Evolutionary conservation across 768 basidiomycete species (phyloP), one percentile per base, ranked within the genome.

Genomic region (Suillus spraguei): DNA sequence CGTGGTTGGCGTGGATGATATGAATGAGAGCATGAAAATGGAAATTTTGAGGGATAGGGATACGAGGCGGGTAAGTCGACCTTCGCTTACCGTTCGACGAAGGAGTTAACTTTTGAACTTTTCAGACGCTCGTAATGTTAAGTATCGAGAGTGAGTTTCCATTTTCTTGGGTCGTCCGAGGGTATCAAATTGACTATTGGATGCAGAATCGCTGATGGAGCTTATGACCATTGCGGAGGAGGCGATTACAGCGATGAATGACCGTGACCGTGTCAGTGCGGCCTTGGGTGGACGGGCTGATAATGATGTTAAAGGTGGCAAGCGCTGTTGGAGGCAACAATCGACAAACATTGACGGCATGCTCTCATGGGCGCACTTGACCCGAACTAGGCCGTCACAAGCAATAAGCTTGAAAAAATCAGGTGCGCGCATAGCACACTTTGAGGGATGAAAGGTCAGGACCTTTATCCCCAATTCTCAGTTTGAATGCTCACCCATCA

Each of bases 31-130:
- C 33, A 60, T 76, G 46, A 81, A 79, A 70, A 32, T 64, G 56
- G 82, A 83, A 65, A 73, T 84, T 8, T 68, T 85, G 67, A 70
- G 73, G 39, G 83, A 85, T 54, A 70, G 65, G 0, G 80, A 80
- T 53, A 72, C 80, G 5, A 72, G 81, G 22, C 80, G 78, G 71
- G 82, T 83, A 59, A 62, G 78, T 71, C 0, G 14, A 20, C 16
- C 5, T 38, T 54, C 3, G 28, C 20, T n/a, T 32, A 47, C 46
- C 16, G 35, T 14, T 16, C 0, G 10, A 9, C 38, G 22, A 8
- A 28, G 24, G 17, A 50, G 39, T 41, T 13, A 5, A 10, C 16
- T 28, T 36, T 54, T 17, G 58, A 56, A 38, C 24, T 20, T 56
- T 39, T 39, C 53, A 83, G 83, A 78, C 76, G 2, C 59, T 84